Base-by-base conservation (phyloP, 2,329 filamentous ascomycete species). In the Tolypocladium tropicale region DNA sequence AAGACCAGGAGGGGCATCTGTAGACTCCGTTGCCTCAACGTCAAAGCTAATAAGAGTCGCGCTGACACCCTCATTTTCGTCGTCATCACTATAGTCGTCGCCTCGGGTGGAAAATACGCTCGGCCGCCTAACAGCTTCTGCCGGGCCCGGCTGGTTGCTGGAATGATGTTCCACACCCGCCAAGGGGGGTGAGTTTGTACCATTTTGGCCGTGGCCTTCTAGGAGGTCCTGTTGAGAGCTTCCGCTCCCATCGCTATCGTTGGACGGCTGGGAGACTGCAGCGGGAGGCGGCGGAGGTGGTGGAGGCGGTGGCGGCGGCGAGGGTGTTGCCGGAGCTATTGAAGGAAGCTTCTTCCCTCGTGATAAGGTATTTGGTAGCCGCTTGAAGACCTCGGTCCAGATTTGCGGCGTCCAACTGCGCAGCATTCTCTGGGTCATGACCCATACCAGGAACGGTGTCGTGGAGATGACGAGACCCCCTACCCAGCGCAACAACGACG, bases 41-140 rank as follows among this genome's bases (percentile, higher is more conserved):
- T 84, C 81, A 56, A 84, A 83, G 60, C 79, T 83, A 53, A 84
- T 83, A 6, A 84, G 68, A 0, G 80, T 82, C 1, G 80, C 76
- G 55, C 76, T 80, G 28, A 83, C 70, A 52, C 77, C 73, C 52
- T 81, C 80, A 16, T 77, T 71, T 18, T 80, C 80, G 52, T 82
- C 80, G 54, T 83, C 81, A 51, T 83, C 81, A 14, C 74, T 80
- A 57, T 78, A 80, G 43, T 81, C 80, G 56, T 79, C 77, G 16
- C 71, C 76, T n/a, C 76, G 67, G 11, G 70, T 67, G 0, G 78
- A 79, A 57, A 78, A 71, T 1, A 74, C 74, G 62, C 78, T 77
- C 28, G 75, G 73, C 28, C 76, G 70, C 43, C 76, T 69, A 30
- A 71, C 64, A 3, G 68, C 66, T 48, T 70, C 71, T 6, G 62